Conservation (phyloP, 805 yeast genomes). For the Diddensiella transvaalensis region DNA sequence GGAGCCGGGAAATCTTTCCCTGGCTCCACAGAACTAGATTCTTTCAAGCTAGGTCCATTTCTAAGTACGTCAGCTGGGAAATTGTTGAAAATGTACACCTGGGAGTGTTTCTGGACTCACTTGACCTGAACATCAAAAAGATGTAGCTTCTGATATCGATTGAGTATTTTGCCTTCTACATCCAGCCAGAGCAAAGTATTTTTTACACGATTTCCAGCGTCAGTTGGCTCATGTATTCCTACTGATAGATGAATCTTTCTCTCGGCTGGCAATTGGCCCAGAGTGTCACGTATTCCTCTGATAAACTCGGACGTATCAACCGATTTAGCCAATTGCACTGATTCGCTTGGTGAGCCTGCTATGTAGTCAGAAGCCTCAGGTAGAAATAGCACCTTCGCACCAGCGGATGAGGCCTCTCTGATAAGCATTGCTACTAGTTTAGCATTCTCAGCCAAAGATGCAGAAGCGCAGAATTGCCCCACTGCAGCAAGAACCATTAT, state of each 20-base stretch:
- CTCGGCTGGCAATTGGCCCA: conserved; percentile 42
- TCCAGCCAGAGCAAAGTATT: conserved; percentile 74
- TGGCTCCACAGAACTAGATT: conserved; percentile 76
- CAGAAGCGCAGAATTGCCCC: conserved; percentile 80
- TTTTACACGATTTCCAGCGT: conserved; percentile 46
- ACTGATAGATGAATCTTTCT: conserved; percentile 63
- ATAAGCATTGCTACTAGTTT: conserved; percentile 56
- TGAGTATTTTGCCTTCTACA: conserved; percentile 57
- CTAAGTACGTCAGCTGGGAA: conserved; percentile 18
- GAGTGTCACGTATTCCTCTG: conserved; percentile 42
- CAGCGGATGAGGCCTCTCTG: conserved; percentile 53
- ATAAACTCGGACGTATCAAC: conserved; percentile 41
- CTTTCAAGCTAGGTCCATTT: conserved; percentile 77
- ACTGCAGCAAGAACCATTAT: conserved; percentile 65
- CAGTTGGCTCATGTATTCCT: conserved; percentile 79
- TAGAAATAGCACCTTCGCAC: conserved; percentile 69
- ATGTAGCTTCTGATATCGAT: conserved; percentile 81
- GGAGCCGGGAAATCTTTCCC: conserved; percentile 57
- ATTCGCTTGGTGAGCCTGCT: conserved; percentile 58
- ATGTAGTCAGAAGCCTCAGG: conserved; percentile 95
- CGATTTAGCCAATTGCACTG: conserved; percentile 53
- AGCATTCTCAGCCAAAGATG: conserved; percentile 58
- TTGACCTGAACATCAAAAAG: conserved; percentile 80
- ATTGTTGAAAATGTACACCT: background rate
- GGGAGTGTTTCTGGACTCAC: conserved; percentile 11